Evolutionary conservation across 805 yeast species (phyloP), one percentile per base, ranked within the genome.

Genomic region (Metschnikowia matae): DNA sequence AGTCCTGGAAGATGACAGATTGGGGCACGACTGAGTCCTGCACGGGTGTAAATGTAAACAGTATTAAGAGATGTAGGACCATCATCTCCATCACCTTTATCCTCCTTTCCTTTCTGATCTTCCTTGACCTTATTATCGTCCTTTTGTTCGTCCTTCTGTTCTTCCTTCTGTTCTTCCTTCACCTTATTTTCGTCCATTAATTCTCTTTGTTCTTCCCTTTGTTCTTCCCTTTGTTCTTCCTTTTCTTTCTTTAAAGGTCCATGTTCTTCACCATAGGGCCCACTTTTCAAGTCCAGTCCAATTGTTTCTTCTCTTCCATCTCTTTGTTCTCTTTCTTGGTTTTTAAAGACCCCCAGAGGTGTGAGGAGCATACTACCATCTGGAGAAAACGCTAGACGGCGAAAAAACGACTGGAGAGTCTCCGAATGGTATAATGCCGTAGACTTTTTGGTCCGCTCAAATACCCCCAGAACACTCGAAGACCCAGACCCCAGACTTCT

Each of bases 321-420:
- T 14, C 57, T 58, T 13, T 38, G 17, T 3, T 35, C 17, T 35
- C 39, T 10, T 44, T 44, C 46, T 15, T 21, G 34, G 55, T 49
- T 59, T 62, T 60, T 78, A 78, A 66, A 79, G 70, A 54, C 82
- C 68, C 50, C 97, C 95, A 48, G 95, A 73, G 38, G 96, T 0
- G 95, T 81, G 29, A 92, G 68, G 32, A 94, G 69, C 36, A 94
- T 65, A 49, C 77, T 74, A 0, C 99, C 99, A 66, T 95, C 97
- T 0, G 96, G 96, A 0, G 97, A 86, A 62, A 92, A 89, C 1
- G 85, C 68, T 49, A 92, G 74, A 53, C 98, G 71, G 54, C 99
- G 75, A 72, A 94, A 94, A 62, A 94, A 94, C 0, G 97, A 87
- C 49, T 89, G 89, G 33, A 92, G 75, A 0, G 96, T 83, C 61